Conservation (phyloP, 768 basidiomycete genomes). For the Tricholoma matsutake region DNA sequence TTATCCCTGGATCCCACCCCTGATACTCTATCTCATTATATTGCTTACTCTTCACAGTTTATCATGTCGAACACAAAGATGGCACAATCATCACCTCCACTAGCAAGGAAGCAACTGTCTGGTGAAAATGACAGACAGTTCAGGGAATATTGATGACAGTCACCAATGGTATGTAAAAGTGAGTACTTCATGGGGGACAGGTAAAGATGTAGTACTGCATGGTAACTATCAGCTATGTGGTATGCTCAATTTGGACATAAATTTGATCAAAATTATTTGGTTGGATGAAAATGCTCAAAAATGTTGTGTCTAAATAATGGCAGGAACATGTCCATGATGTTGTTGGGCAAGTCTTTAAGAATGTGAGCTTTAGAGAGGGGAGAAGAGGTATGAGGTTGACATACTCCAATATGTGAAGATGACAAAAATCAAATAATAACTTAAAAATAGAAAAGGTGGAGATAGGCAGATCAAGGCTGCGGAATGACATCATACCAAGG, state of each 20-base stretch:
- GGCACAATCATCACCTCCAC: not conserved
- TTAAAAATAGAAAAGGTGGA: too few relatives aligned
- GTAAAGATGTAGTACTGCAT: not conserved
- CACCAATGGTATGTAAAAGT: not conserved
- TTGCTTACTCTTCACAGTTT: too few relatives aligned
- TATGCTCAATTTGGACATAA: not conserved
- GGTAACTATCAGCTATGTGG: not conserved
- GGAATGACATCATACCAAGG: too few relatives aligned
- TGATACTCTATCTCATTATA: too few relatives aligned
- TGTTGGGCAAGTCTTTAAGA: not conserved
- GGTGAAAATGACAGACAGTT: not conserved
- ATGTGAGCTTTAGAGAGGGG: not conserved
- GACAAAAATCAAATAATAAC: too few relatives aligned
- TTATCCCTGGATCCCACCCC: too few relatives aligned
- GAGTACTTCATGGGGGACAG: not conserved
- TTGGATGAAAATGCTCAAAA: not conserved
- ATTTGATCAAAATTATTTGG: not conserved
- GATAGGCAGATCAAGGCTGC: too few relatives aligned
- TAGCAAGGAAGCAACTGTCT: not conserved
- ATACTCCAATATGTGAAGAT: not conserved
- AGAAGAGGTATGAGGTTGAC: not conserved
- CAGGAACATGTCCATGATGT: not conserved
- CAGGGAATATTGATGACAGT: not conserved
- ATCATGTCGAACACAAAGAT: slow-evolving; percentile 23
- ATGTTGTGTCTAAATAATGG: not conserved